Conservation (phyloP, 176 grass and related monocot genomes). For the Carex myosuroides region DNA sequence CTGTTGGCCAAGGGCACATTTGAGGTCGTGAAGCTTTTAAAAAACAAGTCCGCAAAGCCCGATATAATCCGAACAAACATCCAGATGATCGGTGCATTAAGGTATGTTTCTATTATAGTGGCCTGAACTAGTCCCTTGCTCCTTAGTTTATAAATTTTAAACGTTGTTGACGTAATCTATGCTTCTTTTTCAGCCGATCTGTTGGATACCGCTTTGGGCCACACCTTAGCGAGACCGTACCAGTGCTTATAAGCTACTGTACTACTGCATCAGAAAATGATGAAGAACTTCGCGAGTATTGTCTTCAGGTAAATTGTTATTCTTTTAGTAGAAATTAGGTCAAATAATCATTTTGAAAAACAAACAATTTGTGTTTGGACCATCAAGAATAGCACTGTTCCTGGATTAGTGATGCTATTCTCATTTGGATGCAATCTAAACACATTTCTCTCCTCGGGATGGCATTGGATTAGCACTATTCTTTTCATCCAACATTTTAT, state of each 20-base stretch:
- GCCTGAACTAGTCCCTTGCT: neutral
- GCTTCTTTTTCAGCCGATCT: conserved; percentile 53
- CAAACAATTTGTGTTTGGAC: neutral
- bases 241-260: conserved; percentile 89
- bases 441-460: neutral
- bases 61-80: conserved; percentile 94
- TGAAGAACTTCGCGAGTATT: conserved; percentile 94
- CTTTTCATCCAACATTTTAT: neutral
- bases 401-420: neutral
- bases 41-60: conserved; percentile 60
- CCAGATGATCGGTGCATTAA: conserved; percentile 98
- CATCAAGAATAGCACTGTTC: neutral
- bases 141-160: neutral
- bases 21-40: conserved; percentile 67
- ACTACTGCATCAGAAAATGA: conserved; percentile 90
- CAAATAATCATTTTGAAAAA: neutral
- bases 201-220: conserved; percentile 98
- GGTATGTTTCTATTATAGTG: conserved; percentile 38
- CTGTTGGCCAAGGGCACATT: conserved; percentile 74
- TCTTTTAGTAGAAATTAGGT: neutral
- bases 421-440: neutral
- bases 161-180: conserved; percentile 12
- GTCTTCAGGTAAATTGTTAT: conserved; percentile 63
- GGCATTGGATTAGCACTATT: neutral
- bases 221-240: conserved; percentile 80